These are phyloP conservation scores for Macrocystidia cucumis DNA, from an alignment of 1,284 basidiomycete genomes.

Conservation along the genomic window DNA sequence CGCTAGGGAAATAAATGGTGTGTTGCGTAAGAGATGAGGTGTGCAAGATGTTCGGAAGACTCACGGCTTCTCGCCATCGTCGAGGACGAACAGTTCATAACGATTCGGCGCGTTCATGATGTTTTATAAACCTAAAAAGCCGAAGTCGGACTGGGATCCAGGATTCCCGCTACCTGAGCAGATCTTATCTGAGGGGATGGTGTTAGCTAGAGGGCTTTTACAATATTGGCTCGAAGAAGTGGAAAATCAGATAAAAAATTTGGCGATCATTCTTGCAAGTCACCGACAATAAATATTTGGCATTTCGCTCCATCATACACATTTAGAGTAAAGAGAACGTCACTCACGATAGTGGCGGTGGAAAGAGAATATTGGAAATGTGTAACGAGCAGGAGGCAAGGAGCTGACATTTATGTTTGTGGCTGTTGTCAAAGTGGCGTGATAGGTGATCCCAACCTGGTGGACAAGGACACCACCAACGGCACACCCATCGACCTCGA, in stretches of 20 bases:
- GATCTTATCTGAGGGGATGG: too few species aligned
- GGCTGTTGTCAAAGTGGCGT: slow-evolving; percentile 22
- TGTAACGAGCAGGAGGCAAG: too few species aligned
- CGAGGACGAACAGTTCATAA: slow-evolving; percentile 87
- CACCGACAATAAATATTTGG: slow-evolving; percentile 72
- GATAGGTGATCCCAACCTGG: slow-evolving; percentile 12
- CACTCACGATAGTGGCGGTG: slow-evolving; percentile 12
- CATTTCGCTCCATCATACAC: slow-evolving; percentile 42
- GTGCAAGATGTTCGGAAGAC: slow-evolving; percentile 26
- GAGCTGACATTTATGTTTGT: slow-evolving; percentile 19
- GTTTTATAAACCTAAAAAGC: too few species aligned
- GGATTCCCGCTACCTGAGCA: too few species aligned
- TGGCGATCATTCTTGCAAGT: slow-evolving; percentile 43
- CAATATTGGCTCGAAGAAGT: slow-evolving; percentile 1
- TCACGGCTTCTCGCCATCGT: slow-evolving; percentile 90
- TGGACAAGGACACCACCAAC: slow-evolving; percentile 15
- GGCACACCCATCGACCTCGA: slow-evolving; percentile 35
- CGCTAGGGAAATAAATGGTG: slow-evolving; percentile 35
- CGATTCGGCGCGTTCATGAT: slow-evolving; percentile 92
- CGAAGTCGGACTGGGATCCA: too few species aligned
- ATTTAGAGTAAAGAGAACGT: slow-evolving; percentile 7
- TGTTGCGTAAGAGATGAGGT: slow-evolving; percentile 5
- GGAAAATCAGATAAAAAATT: slow-evolving; percentile 19
- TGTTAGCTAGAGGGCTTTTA: too few species aligned
- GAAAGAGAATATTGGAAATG: too few species aligned